Evolutionary conservation across 2,329 filamentous ascomycete genomes (phyloP).

Genomic region (Ophiocordyceps camponoti-saundersi): DNA sequence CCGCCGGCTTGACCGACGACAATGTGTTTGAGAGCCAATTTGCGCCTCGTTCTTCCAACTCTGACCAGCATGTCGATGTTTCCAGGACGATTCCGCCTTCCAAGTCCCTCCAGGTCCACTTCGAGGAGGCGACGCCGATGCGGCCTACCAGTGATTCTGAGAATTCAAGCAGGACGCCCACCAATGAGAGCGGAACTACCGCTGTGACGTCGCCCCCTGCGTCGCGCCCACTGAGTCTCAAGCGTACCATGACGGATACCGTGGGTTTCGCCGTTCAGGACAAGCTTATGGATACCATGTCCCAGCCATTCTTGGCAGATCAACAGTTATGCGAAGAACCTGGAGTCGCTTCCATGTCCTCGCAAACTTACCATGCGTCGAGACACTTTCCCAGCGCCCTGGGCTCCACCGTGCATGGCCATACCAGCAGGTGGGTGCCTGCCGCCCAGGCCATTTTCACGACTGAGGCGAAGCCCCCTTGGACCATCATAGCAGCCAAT

Average conservation of each 20-base stretch:
- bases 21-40: conserved; percentile 84
- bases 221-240: conserved; percentile 50
- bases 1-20: conserved; percentile 51
- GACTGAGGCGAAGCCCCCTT: conserved; percentile 77
- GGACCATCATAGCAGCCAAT: conserved; percentile 92
- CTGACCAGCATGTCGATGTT: conserved; percentile 24
- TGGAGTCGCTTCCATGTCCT: conserved; percentile 23
- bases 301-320: conserved; percentile 55
- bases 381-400: conserved; percentile 28
- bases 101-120: conserved; percentile 4
- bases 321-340: conserved; percentile 18
- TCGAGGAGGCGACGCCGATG: conserved; percentile 5
- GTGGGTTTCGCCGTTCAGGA: conserved; percentile 58
- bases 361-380: conserved; percentile 21
- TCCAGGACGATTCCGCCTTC: conserved; percentile 11
- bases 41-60: conserved; percentile 32
- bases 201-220: conserved; percentile 33
- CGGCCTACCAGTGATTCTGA: conserved; percentile 20
- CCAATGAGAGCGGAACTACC: conserved; percentile 37
- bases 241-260: conserved; percentile 78
- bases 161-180: conserved; percentile 34
- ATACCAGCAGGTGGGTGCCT: conserved; percentile 78
- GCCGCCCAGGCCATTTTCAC: conserved; percentile 95
- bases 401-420: conserved; percentile 56
- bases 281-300: conserved; percentile 70